phyloP scores from a whole-genome alignment of 2,329 filamentous ascomycete genomes.

The Trichoderma koningii region DNA sequence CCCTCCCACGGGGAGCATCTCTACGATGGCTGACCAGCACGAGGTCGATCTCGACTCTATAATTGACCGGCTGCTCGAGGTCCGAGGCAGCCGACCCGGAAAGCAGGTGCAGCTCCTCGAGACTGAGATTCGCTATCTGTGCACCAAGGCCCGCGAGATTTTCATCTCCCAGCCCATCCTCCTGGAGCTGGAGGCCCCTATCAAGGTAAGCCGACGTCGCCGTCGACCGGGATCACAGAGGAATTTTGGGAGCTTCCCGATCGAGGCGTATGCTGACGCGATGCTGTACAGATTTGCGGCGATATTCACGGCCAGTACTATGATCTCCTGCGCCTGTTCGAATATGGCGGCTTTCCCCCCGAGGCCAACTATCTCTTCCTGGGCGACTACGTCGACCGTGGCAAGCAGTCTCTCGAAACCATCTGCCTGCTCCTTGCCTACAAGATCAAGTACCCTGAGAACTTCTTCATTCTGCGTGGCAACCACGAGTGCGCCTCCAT shows the following conservation, averaged over 20 bases:
- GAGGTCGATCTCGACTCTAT: conserved; percentile 99
- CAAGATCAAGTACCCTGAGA: conserved; percentile 99
- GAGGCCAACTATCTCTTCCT: conserved; percentile 99
- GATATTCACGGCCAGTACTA: conserved; percentile 99
- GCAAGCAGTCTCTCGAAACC: conserved; percentile 98
- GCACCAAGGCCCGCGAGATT: conserved; percentile 98
- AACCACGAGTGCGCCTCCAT: conserved; percentile 99
- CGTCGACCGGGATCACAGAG: not conserved
- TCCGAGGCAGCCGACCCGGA: conserved; percentile 93
- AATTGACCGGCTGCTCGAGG: conserved; percentile 97
- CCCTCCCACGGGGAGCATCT: conserved; percentile 40
- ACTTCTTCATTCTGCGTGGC: conserved; percentile 97
- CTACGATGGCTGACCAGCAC: conserved; percentile 65
- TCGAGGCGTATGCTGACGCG: not conserved
- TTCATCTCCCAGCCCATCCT: conserved; percentile 99
- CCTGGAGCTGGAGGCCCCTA: conserved; percentile 95
- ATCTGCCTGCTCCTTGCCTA: conserved; percentile 96
- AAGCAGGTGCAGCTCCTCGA: conserved; percentile 98
- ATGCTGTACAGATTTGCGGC: conserved; percentile 77
- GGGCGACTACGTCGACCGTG: conserved; percentile 97
- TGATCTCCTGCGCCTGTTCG: conserved; percentile 93
- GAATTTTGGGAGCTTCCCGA: too few species aligned
- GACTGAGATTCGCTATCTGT: conserved; percentile 93
- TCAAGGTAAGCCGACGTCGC: conserved; percentile 72
- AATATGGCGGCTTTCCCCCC: conserved; percentile 96